phyloP scores from a whole-genome alignment of 345 rosid genomes.

The Crucihimalaya himalaica region DNA sequence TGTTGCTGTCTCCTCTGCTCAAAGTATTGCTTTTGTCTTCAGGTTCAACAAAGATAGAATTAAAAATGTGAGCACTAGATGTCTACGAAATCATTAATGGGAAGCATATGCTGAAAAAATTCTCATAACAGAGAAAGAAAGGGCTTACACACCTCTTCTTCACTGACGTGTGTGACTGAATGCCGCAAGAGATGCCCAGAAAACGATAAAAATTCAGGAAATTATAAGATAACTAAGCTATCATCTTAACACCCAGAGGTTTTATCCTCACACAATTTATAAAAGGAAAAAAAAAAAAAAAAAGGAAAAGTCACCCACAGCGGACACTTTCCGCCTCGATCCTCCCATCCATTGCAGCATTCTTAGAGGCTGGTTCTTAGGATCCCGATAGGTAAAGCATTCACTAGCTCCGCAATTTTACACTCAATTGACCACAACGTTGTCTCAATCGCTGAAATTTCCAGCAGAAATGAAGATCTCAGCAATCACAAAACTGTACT shows the following conservation, averaged over 20 bases:
- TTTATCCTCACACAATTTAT: neutral
- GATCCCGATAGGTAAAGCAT: neutral
- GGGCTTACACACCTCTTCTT: conserved; percentile 36
- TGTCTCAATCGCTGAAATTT: neutral
- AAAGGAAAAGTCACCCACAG: conserved; percentile 48
- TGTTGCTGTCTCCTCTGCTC: conserved; percentile 76
- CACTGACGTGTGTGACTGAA: conserved; percentile 40
- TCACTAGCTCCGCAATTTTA: neutral
- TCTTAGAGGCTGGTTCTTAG: neutral
- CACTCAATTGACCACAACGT: neutral
- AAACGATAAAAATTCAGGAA: conserved; percentile 21
- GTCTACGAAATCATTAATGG: neutral
- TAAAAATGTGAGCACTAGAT: neutral
- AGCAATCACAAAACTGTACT: neutral
- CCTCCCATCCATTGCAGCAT: conserved; percentile 99
- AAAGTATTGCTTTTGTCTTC: conserved; percentile 85
- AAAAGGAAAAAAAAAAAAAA: conserved; percentile 6
- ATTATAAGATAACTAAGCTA: neutral
- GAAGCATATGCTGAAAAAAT: neutral
- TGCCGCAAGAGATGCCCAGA: neutral
- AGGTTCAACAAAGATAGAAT: conserved; percentile 17
- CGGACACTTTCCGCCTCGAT: conserved; percentile 73
- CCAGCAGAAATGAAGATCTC: neutral
- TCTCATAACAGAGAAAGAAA: neutral
- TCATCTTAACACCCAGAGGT: conserved; percentile 1